Evolutionary conservation across 1,284 basidiomycete species (phyloP).

Genomic region (Peniophora sp.): DNA sequence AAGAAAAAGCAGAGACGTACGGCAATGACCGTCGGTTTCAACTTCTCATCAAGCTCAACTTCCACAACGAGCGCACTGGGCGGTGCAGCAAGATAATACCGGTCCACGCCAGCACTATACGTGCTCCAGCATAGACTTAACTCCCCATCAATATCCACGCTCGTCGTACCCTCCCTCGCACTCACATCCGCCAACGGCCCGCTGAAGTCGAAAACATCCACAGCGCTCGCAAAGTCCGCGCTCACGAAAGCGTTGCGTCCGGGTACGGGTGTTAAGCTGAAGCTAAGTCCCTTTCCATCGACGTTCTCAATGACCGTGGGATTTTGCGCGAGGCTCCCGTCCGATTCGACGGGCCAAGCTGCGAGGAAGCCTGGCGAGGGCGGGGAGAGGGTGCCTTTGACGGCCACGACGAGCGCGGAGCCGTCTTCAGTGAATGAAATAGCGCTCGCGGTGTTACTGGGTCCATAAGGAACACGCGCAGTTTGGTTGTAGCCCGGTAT

Average conservation of each 20-base stretch:
- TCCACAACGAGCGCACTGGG: neutral
- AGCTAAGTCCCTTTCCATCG: neutral
- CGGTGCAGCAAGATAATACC: neutral
- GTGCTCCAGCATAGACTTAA: neutral
- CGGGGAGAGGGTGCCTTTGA: neutral
- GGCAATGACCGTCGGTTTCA: neutral
- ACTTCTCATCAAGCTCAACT: neutral
- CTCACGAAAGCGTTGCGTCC: neutral
- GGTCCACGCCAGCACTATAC: neutral
- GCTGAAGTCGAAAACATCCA: slow-evolving; percentile 1
- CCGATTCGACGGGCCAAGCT: neutral
- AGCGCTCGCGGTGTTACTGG: slow-evolving; percentile 19
- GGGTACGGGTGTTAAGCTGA: neutral
- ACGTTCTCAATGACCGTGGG: neutral
- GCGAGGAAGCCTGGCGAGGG: neutral
- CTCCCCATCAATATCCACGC: neutral
- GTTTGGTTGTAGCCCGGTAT: slow-evolving; percentile 31
- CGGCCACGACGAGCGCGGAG: neutral
- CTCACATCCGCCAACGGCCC: neutral
- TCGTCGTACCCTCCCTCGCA: neutral
- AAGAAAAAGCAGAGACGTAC: neutral
- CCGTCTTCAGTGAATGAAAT: neutral
- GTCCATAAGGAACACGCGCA: slow-evolving; percentile 19
- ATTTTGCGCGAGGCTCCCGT: neutral
- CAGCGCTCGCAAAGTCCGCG: neutral